These are phyloP conservation scores for Suillus occidentalis DNA, from an alignment of 768 basidiomycete species.

Conservation along the genomic window DNA sequence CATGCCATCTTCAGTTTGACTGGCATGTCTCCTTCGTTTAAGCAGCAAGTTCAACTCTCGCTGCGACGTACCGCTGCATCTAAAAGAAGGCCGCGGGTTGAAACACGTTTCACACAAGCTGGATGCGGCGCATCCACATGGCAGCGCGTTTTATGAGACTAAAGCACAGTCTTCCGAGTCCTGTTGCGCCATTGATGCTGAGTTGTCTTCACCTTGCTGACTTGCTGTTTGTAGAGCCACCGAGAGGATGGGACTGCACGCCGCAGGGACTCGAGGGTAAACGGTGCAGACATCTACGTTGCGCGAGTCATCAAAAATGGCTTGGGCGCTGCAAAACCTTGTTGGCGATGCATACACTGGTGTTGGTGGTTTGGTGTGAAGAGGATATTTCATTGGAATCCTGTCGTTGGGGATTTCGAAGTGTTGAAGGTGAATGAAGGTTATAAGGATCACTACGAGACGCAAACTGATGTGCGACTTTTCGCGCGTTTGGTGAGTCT, in stretches of 20 bases:
- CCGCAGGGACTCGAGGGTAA: slow-evolving; percentile 41
- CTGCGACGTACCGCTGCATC: slow-evolving; percentile 28
- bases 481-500: slow-evolving; percentile 45
- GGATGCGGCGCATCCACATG: neutral
- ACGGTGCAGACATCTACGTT: slow-evolving; percentile 57
- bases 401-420: slow-evolving; percentile 34
- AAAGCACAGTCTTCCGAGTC: neutral
- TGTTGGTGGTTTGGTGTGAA: slow-evolving; percentile 58
- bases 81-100: slow-evolving; percentile 13
- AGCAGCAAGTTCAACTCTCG: slow-evolving; percentile 50
- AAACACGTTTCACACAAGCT: slow-evolving; percentile 11
- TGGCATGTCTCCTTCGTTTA: slow-evolving; percentile 51
- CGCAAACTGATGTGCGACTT: slow-evolving; percentile 44
- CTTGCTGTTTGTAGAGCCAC: slow-evolving; percentile 5
- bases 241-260: slow-evolving; percentile 35
- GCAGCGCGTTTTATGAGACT: neutral
- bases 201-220: slow-evolving; percentile 1
- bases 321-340: slow-evolving; percentile 52
- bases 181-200: neutral
- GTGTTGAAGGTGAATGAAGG: slow-evolving; percentile 48
- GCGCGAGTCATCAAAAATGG: slow-evolving; percentile 49
- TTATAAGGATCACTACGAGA: slow-evolving; percentile 42
- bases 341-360: slow-evolving; percentile 58
- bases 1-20: slow-evolving; percentile 54
- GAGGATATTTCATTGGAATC: slow-evolving; percentile 55